These are phyloP conservation scores for Kwoniella dendrophila DNA, from an alignment of 768 basidiomycete genomes.

Conservation along the genomic window DNA sequence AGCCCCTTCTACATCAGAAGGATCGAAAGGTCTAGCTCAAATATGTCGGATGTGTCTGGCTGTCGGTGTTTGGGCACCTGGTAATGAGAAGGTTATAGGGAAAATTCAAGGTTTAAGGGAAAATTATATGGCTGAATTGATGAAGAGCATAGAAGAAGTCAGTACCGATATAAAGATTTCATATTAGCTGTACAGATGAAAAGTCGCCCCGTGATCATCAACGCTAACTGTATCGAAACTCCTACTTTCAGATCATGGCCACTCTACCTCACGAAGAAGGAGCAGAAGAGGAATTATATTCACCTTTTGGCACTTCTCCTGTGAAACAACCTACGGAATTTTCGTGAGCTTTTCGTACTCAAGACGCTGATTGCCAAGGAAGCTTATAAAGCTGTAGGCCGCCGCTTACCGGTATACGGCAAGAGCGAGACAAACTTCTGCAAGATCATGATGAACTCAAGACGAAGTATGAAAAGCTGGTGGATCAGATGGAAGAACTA, in stretches of 20 bases:
- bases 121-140: conserved; percentile 80
- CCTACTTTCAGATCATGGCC: conserved; percentile 32
- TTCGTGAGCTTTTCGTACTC: conserved; percentile 9
- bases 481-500: conserved; percentile 73
- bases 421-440: conserved; percentile 66
- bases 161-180: conserved; percentile 31
- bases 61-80: conserved; percentile 84
- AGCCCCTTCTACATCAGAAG: conserved; percentile 62
- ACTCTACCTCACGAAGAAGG: conserved; percentile 32
- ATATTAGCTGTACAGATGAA: not conserved
- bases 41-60: conserved; percentile 81
- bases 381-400: conserved; percentile 23
- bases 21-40: conserved; percentile 64
- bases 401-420: conserved; percentile 56
- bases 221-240: not conserved
- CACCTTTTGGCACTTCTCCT: conserved; percentile 48
- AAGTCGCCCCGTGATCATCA: not conserved
- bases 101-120: conserved; percentile 84
- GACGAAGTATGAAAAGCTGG: conserved; percentile 72
- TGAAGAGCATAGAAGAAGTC: conserved; percentile 93
- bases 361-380: not conserved
- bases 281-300: conserved; percentile 67
- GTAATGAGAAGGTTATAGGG: conserved; percentile 83
- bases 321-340: conserved; percentile 13
- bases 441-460: conserved; percentile 85